Evolutionary conservation across 495 filamentous ascomycete genomes (phyloP).

Genomic region (Aspergillus steynii): DNA sequence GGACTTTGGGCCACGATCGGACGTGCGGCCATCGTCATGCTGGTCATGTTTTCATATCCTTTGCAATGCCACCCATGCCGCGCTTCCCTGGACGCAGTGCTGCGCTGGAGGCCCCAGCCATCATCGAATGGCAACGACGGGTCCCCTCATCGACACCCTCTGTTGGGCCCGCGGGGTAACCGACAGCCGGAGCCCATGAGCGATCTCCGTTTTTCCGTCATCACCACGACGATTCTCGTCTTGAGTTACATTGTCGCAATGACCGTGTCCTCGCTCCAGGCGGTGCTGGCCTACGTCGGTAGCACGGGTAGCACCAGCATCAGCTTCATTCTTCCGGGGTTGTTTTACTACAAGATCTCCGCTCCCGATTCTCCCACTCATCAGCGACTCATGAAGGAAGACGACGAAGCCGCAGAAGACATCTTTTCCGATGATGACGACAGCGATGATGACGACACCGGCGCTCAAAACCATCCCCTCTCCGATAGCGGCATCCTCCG

Average conservation of each 20-base stretch:
- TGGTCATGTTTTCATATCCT: constrained; percentile 96
- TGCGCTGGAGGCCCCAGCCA: constrained; percentile 80
- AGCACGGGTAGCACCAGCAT: constrained; percentile 92
- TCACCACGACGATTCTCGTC: constrained; percentile 83
- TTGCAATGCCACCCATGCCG: constrained; percentile 94
- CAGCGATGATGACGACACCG: constrained; percentile 41
- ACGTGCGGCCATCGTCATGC: constrained; percentile 89
- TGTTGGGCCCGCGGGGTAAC: constrained; percentile 37
- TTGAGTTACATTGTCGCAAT: constrained; percentile 85
- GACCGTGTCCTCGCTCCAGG: constrained; percentile 84
- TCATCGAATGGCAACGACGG: constrained; percentile 38
- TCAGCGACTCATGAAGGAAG: constrained; percentile 82
- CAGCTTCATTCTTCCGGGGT: constrained; percentile 90
- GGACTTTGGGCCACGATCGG: constrained; percentile 86
- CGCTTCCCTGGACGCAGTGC: constrained; percentile 86
- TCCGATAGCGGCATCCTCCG: constrained; percentile 48
- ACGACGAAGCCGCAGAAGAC: constrained; percentile 63
- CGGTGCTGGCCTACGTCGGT: constrained; percentile 92
- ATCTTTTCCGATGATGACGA: constrained; percentile 46
- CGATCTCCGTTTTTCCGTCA: constrained; percentile 83
- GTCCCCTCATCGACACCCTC: constrained; percentile 47
- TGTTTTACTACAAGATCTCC: constrained; percentile 98
- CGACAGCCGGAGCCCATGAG: constrained; percentile 62
- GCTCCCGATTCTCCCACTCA: constrained; percentile 81
- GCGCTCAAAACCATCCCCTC: constrained; percentile 37